phyloP scores from a whole-genome alignment of 371 early-diverging fungal genomes.

The Saksenaea oblongispora region DNA sequence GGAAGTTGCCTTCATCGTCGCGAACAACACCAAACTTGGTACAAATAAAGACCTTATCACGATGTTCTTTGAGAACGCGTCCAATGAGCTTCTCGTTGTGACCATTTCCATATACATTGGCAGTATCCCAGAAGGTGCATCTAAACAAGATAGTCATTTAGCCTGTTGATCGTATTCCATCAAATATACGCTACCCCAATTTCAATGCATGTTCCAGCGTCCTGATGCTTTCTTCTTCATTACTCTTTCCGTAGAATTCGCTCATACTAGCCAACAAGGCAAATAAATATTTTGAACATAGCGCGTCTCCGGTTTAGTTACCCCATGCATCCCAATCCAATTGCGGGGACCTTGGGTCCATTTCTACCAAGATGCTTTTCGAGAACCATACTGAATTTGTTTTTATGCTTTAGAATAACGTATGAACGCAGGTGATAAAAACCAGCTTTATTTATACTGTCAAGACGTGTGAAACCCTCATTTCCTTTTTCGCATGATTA shows the following conservation, averaged over 20 bases:
- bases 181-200: slow-evolving; percentile 11
- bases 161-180: not conserved
- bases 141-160: not conserved
- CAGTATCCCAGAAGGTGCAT: slow-evolving; percentile 32
- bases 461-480: not conserved
- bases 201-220: slow-evolving; percentile 33
- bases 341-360: slow-evolving; percentile 5
- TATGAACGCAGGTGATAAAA: not conserved
- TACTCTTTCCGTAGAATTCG: slow-evolving; percentile 16
- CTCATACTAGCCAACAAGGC: slow-evolving; percentile 14
- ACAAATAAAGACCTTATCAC: slow-evolving; percentile 44
- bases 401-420: not conserved
- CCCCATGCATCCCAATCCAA: slow-evolving; percentile 26
- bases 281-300: not conserved
- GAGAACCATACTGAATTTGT: not conserved
- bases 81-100: slow-evolving; percentile 42
- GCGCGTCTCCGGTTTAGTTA: not conserved
- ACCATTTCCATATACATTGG: slow-evolving; percentile 25
- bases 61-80: slow-evolving; percentile 33
- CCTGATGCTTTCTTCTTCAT: slow-evolving; percentile 32
- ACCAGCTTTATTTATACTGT: not conserved
- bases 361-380: slow-evolving; percentile 2
- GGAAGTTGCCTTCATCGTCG: slow-evolving; percentile 20
- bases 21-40: slow-evolving; percentile 46
- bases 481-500: not conserved